Percentiles rank a stretch among this genome's conserved stretches.
These are phyloP conservation scores for Actinidia arguta DNA, from an alignment of 179 eudicot species.

Conservation along the genomic window DNA sequence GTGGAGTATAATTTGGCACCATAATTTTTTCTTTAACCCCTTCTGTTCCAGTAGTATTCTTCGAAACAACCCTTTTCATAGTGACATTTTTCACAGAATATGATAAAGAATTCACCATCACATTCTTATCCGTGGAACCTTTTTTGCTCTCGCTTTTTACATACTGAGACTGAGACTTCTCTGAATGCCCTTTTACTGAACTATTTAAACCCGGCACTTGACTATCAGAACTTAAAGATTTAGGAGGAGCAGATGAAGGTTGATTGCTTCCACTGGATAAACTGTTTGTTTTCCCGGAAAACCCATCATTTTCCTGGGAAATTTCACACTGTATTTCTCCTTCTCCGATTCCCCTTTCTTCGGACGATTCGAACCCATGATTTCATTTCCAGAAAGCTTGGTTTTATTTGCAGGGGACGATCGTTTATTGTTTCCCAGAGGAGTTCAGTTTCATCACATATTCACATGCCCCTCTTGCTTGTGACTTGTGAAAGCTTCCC, in stretches of 20 bases:
- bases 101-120: constrained; percentile 3
- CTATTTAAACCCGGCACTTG: not conserved
- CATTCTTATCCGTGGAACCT: not conserved
- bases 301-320: not conserved
- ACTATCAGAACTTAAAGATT: not conserved
- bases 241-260: not conserved
- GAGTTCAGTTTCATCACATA: too few relatives aligned
- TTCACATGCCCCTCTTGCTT: too few relatives aligned
- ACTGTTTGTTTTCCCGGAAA: not conserved
- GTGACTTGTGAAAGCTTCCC: too few relatives aligned
- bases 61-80: not conserved
- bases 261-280: not conserved
- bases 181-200: not conserved
- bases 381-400: not conserved
- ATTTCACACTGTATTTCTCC: not conserved
- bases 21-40: constrained; percentile 3
- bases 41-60: not conserved
- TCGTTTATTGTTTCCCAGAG: not conserved
- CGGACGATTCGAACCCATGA: not conserved
- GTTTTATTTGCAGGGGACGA: too few relatives aligned
- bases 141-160: not conserved
- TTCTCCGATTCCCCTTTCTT: not conserved
- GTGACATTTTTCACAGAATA: not conserved
- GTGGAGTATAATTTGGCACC: not conserved
- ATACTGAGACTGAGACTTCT: not conserved